These are phyloP conservation scores for Erigeron philadelphicus DNA, from an alignment of 140 eudicot species.

Conservation along the genomic window DNA sequence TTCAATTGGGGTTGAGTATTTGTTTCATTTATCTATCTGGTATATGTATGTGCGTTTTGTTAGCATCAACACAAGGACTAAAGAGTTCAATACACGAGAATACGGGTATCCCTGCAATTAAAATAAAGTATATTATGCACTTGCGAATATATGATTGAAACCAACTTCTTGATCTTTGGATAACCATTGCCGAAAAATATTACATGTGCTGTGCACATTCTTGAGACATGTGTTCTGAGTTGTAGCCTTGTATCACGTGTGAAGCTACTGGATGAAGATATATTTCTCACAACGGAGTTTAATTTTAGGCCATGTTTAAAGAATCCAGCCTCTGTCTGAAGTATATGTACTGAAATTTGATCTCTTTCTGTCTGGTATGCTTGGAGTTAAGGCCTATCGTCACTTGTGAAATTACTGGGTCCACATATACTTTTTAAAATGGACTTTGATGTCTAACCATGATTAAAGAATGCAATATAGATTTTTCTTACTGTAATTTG, in stretches of 20 bases:
- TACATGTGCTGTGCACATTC: not conserved
- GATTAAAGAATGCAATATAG: conserved; percentile 6
- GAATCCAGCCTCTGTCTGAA: too few relatives aligned
- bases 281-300: too few relatives aligned
- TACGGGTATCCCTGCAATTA: not conserved
- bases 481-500: conserved; percentile 4
- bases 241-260: not conserved
- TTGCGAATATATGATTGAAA: not conserved
- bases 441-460: not conserved
- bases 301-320: too few relatives aligned
- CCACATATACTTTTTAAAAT: not conserved
- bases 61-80: too few relatives aligned
- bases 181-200: not conserved
- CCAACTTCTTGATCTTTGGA: not conserved
- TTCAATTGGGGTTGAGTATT: too few relatives aligned
- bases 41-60: too few relatives aligned
- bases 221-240: not conserved
- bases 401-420: not conserved
- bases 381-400: not conserved
- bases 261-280: not conserved
- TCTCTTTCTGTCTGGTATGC: not conserved
- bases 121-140: not conserved
- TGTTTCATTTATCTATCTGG: too few relatives aligned
- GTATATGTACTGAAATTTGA: too few relatives aligned
- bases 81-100: not conserved